Base-by-base conservation (phyloP, 805 yeast species). In the Lachancea sp. region DNA sequence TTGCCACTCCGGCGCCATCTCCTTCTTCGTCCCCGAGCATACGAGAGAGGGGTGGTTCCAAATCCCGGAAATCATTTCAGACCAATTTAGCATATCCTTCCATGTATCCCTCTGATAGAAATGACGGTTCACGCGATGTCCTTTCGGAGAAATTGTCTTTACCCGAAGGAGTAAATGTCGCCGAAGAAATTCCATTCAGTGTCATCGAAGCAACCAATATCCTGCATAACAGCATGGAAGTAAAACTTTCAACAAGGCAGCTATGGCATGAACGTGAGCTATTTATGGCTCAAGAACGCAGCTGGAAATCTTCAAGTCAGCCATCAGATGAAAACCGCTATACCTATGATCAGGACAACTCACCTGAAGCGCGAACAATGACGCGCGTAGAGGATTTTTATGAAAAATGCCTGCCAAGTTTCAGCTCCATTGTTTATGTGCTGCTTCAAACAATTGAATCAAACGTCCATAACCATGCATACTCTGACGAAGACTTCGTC, bases 1-100 rank as follows among this genome's bases (percentile, higher is more conserved):
- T 87, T 8, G 89, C 96, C 0, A 86, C 96, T 0, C 96, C 95
- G 0, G 83, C 83, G 1, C 92, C 95, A 3, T 84, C 95, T 0
- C 95, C 95, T 0, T 80, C 83, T 0, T 55, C 71, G 77, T 2
- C 83, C 84, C 62, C 13, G 31, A 55, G 23, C 52, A 46, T 32
- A 41, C 45, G 28, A 21, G 35, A 28, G 16, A 28, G 30, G 29
- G 59, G 61, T 20, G 48, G 54, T 8, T 23, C 45, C 12, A 76
- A 71, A 49, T 64, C 71, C 7, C 63, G 80, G 44, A 69, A 75
- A 44, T 69, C 75, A 36, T 78, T 74, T 46, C 88, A 81, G 58
- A 72, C 83, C 0, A 78, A 80, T 55, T 77, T 76, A 55, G 71
- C 77, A 2, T 76, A 74, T 61, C 90, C 92, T 1, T 71, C 80